Conservation (phyloP, 1,284 basidiomycete genomes). For the Neonothopanus nambi region DNA sequence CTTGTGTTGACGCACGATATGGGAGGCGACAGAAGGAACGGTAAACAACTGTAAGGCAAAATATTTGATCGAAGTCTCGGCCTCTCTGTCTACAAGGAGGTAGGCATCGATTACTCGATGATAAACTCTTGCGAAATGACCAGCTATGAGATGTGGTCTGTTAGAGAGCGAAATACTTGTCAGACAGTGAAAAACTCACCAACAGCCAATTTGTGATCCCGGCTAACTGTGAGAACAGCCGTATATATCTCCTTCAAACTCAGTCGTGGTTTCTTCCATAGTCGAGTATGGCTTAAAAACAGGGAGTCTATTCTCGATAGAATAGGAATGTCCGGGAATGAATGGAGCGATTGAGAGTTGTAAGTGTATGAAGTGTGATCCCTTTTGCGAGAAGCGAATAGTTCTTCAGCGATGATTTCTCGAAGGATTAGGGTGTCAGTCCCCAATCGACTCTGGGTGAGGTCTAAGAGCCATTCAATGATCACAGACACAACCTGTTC, state of each 20-base stretch:
- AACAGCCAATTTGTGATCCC: conserved; percentile 76
- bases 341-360: conserved; percentile 37
- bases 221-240: conserved; percentile 71
- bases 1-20: conserved; percentile 75
- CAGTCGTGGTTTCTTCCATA: conserved; percentile 84
- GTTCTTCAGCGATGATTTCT: conserved; percentile 70
- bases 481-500: conserved; percentile 86
- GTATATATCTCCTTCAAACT: conserved; percentile 84
- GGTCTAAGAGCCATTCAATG: conserved; percentile 84
- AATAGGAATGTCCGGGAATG: conserved; percentile 52
- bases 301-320: conserved; percentile 71
- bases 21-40: conserved; percentile 78
- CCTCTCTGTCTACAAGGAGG: conserved; percentile 88
- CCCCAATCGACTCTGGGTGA: conserved; percentile 72
- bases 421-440: conserved; percentile 67
- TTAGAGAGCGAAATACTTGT: conserved; percentile 9
- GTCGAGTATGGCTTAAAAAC: conserved; percentile 74
- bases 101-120: conserved; percentile 88
- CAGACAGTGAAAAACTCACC: conserved; percentile 44
- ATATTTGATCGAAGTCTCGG: conserved; percentile 91
- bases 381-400: conserved; percentile 61
- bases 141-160: conserved; percentile 48
- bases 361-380: conserved; percentile 40
- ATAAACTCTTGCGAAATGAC: conserved; percentile 84
- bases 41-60: conserved; percentile 91